Conservation (phyloP, 345 rosid genomes). For the Lenwebbia sp. region DNA sequence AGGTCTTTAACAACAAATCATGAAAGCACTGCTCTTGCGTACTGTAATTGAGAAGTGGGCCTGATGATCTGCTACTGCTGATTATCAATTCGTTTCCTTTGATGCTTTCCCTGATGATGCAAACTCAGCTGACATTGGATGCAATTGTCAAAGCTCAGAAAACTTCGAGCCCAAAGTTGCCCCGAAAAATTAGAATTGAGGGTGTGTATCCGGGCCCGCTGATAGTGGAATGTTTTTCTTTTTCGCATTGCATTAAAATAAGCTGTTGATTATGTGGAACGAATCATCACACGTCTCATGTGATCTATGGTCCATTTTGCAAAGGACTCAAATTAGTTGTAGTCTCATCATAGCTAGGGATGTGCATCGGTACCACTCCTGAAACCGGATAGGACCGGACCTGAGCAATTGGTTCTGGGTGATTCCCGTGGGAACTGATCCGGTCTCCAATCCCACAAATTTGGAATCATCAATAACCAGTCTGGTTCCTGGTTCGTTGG, state of each 20-base stretch:
- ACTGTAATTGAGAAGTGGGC: not conserved
- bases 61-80: not conserved
- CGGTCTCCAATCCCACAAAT: not conserved
- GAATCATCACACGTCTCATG: not conserved
- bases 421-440: rapidly evolving
- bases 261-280: not conserved
- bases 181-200: not conserved
- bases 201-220: not conserved
- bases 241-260: not conserved
- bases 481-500: not conserved
- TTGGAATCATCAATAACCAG: not conserved
- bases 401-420: rapidly evolving
- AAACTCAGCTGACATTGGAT: not conserved
- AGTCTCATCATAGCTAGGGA: not conserved
- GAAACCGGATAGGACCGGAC: too few relatives aligned
- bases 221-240: not conserved
- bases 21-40: not conserved
- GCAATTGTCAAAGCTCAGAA: not conserved
- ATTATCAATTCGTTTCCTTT: not conserved
- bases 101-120: not conserved
- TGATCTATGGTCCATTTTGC: not conserved
- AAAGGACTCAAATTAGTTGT: not conserved
- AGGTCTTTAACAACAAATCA: not conserved
- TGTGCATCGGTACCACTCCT: not conserved
- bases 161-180: not conserved